Conservation (phyloP, 1,284 basidiomycete species). For the Ustilago sp. region DNA sequence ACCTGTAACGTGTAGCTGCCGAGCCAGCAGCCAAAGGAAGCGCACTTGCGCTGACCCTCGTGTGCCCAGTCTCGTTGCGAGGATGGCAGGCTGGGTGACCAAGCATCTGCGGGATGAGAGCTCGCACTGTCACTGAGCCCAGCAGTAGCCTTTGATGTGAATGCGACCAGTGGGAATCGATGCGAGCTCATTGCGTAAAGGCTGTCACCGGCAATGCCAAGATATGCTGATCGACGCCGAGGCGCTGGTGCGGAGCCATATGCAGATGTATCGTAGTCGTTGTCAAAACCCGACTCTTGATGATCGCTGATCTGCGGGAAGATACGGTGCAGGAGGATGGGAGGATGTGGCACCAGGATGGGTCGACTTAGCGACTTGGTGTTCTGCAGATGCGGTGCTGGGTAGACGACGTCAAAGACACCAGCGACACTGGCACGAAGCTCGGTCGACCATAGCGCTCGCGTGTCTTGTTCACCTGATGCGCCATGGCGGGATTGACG, state of each 20-base stretch:
- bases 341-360: conserved; percentile 56
- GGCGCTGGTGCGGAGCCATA: conserved; percentile 3
- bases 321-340: conserved; percentile 41
- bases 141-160: conserved; percentile 43
- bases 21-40: conserved; percentile 60
- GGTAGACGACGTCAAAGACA: conserved; percentile 62
- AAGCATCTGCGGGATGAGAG: conserved; percentile 15
- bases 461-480: conserved; percentile 13
- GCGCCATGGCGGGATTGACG: conserved; percentile 6
- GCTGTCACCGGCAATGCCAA: conserved; percentile 60
- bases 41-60: conserved; percentile 45
- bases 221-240: conserved; percentile 48
- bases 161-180: conserved; percentile 57
- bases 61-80: conserved; percentile 44
- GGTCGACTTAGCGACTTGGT: conserved; percentile 51
- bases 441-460: conserved; percentile 51
- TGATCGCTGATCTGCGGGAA: conserved; percentile 50
- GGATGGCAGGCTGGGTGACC: conserved; percentile 30
- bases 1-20: conserved; percentile 54
- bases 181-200: conserved; percentile 62
- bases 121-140: conserved; percentile 29
- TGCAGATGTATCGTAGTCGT: conserved; percentile 3
- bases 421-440: conserved; percentile 53
- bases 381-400: conserved; percentile 50
- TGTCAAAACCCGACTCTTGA: conserved; percentile 7